Conservation (phyloP, 2,329 filamentous ascomycete species). For the Orbilia javanica region DNA sequence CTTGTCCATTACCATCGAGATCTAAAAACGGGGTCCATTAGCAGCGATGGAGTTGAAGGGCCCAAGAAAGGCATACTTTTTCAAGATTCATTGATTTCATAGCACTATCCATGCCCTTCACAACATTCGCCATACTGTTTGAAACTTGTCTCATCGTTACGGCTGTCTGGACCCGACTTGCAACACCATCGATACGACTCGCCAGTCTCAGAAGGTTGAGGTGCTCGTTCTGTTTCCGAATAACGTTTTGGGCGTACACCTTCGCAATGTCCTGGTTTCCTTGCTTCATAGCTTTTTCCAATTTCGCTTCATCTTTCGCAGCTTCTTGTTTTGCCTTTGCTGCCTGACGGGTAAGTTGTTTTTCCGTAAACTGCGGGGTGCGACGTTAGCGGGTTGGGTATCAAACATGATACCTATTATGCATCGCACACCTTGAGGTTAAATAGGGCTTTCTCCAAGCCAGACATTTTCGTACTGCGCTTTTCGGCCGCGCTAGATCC, state of each 20-base stretch:
- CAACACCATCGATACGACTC: constrained; percentile 73
- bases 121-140: constrained; percentile 74
- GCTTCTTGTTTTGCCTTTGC: constrained; percentile 74
- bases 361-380: constrained; percentile 71
- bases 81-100: constrained; percentile 76
- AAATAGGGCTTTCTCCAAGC: constrained; percentile 74
- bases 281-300: constrained; percentile 72
- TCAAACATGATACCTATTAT: constrained; percentile 3
- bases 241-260: constrained; percentile 74
- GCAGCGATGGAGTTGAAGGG: background rate
- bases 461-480: constrained; percentile 68
- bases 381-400: constrained; percentile 11
- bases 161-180: constrained; percentile 73
- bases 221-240: constrained; percentile 74
- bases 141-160: constrained; percentile 74
- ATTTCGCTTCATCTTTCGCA: constrained; percentile 72
- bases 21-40: constrained; percentile 65
- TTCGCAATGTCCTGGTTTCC: constrained; percentile 73
- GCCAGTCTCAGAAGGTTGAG: constrained; percentile 72
- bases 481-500: too few relatives aligned
- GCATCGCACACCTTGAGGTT: constrained; percentile 70
- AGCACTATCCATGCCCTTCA: constrained; percentile 73
- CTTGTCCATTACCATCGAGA: constrained; percentile 75
- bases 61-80: constrained; percentile 67
- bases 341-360: constrained; percentile 74